Base-by-base conservation (phyloP, 495 filamentous ascomycete species). In the Astrothelium macrocarpum region DNA sequence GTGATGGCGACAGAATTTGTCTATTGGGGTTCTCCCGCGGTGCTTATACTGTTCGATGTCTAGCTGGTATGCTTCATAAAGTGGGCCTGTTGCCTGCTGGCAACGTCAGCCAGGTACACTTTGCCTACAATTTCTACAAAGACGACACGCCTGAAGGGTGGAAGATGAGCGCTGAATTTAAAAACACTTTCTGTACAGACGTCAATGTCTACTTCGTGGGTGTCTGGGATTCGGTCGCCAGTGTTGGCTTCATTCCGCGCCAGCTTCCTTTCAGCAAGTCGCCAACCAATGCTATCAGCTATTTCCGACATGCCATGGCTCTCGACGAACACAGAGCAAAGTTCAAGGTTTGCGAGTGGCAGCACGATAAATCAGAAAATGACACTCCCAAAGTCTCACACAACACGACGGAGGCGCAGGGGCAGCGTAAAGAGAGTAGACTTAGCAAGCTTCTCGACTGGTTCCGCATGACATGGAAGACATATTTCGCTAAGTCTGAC, bases 101-200 rank as follows among this genome's bases (percentile, higher is more conserved):
- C 49, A 77, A 76, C 53, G 62, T 56, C 2, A 66, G 67, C 20
- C 74, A 77, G 53, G 60, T 77, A 45, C 65, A 65, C 29, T 77
- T 77, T 67, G 75, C 75, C 46, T 78, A 76, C 62, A 61, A 75
- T 1, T 75, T 74, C 64, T 78, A 76, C 66, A 76, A 75, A 59
- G 67, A 78, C 34, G 74, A 73, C 39, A 68, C 70, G 0, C 34
- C 63, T 9, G 63, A 75, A 14, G 74, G 76, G 23, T 73, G 68
- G 68, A 68, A 74, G 34, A 69, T 75, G 65, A 73, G 71, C 34
- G 64, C 29, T 7, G 69, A 74, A 23, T 78, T 76, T 69, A 78
- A 78, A 59, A 70, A 68, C 29, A 78, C 74, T 4, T 78, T 78
- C 65, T 78, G 73, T 61, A 74, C 71, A 9, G 64, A 78, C 59